These are phyloP conservation scores for Metschnikowia santaceciliae DNA, from an alignment of 805 yeast genomes.

Conservation along the genomic window DNA sequence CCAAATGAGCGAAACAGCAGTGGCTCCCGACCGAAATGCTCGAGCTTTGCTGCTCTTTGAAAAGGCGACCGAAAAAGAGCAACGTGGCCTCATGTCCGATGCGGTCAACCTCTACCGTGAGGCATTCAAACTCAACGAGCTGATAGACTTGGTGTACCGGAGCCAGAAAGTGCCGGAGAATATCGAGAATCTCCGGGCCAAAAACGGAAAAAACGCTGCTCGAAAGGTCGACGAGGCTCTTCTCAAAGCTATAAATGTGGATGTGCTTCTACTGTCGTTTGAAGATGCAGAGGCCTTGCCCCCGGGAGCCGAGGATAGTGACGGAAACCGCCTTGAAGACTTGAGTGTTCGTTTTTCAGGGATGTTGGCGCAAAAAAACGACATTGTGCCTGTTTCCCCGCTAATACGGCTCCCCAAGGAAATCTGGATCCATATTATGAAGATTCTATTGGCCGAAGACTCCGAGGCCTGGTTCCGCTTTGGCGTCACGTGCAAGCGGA, in stretches of 20 bases:
- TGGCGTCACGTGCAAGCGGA: conserved; percentile 53
- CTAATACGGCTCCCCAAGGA: conserved; percentile 49
- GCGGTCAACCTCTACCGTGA: conserved; percentile 69
- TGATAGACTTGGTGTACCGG: conserved; percentile 68
- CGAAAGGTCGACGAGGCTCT: conserved; percentile 32
- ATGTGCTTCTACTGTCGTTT: conserved; percentile 35
- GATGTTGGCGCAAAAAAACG: conserved; percentile 21
- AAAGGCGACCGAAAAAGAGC: conserved; percentile 66
- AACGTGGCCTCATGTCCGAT: conserved; percentile 73
- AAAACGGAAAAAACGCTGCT: conserved; percentile 28
- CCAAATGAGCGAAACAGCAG: not conserved
- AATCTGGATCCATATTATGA: conserved; percentile 49
- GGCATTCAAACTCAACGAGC: conserved; percentile 57
- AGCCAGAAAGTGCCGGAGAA: conserved; percentile 45
- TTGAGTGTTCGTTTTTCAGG: conserved; percentile 23
- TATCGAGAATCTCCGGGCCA: conserved; percentile 19
- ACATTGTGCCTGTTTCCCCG: conserved; percentile 32
- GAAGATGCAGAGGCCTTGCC: conserved; percentile 22
- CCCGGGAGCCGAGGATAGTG: conserved; percentile 17
- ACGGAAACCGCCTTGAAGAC: not conserved
- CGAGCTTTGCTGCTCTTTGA: conserved; percentile 64
- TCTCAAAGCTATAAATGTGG: conserved; percentile 41
- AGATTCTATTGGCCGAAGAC: conserved; percentile 40
- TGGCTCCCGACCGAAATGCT: conserved; percentile 1
- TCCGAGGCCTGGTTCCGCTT: conserved; percentile 66